Evolutionary conservation across 768 basidiomycete species (phyloP), one percentile per base, ranked within the genome.

Genomic region (Phaffia tasmanica): DNA sequence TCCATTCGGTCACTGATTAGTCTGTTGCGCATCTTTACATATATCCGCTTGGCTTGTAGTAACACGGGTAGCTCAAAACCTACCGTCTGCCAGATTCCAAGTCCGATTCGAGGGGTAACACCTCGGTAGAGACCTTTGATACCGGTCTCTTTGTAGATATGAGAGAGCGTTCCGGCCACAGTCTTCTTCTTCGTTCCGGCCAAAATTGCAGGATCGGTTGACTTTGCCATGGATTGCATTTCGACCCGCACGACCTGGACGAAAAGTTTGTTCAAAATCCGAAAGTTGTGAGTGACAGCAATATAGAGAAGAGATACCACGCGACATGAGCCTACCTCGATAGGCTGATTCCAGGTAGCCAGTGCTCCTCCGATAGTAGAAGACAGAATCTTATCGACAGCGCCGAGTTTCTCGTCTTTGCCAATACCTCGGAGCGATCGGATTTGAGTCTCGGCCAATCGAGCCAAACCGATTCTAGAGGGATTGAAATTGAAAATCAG

Each of bases 151-250:
- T 83, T 85, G 83, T 98, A 98, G 74, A 99, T 88, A 79, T 90
- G 97, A n/a, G 77, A 80, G 64, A 98, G 79, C 0, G 93, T 98
- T 79, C 88, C 94, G 72, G 89, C 65, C 63, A 98, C 89, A 3
- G 92, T 98, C 62, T 89, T 81, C 35, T 42, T 42, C 77, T 93
- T 98, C 53, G 84, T 88, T 11, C 66, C 66, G 30, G 66, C 66
- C 0, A 93, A 92, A 57, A 92, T 86, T 74, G 89, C 89, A 25
- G 81, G 81, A 73, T 83, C 83, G 47, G 77, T 75, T n/a, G 82
- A 74, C 62, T 98, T 98, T 29, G 89, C 85, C 87, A 98, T 97
- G 59, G 91, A 94, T 84, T 99, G 95, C 95, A 99, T 98, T 89
- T 95, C 70, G 29, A 68, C 69, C 56, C 67, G 68, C 32, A 73